phyloP scores from a whole-genome alignment of 2,329 filamentous ascomycete species.

The Colletotrichum karsti region DNA sequence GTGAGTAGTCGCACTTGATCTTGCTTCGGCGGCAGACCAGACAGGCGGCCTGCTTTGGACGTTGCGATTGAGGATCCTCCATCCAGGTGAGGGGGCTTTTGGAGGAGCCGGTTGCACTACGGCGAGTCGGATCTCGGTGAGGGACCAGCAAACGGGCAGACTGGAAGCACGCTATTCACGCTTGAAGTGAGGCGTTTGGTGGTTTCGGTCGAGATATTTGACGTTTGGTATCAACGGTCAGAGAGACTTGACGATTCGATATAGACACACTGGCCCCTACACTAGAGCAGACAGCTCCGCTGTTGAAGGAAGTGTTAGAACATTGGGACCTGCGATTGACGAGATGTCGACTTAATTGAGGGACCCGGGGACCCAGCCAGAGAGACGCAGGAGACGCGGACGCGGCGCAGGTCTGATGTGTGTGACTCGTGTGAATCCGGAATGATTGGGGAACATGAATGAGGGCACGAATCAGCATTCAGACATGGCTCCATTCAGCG shows the following conservation, averaged over 20 bases:
- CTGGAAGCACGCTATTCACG: neutral
- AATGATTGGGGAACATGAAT: conserved; percentile 21
- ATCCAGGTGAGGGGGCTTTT: conserved; percentile 29
- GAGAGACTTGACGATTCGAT: conserved; percentile 25
- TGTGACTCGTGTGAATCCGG: conserved; percentile 28
- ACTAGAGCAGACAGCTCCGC: conserved; percentile 30
- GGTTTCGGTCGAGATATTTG: conserved; percentile 10
- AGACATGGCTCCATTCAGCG: conserved; percentile 16
- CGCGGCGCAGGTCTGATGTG: neutral
- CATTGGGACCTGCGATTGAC: conserved; percentile 9
- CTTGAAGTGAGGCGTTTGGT: neutral
- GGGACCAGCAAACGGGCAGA: conserved; percentile 3
- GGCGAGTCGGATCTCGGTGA: conserved; percentile 26
- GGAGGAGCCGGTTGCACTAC: conserved; percentile 24
- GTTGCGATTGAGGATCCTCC: conserved; percentile 28
- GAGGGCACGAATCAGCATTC: conserved; percentile 29
- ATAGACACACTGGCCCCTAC: conserved; percentile 24
- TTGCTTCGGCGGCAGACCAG: conserved; percentile 73
- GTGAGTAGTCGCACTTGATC: conserved; percentile 70
- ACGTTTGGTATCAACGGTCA: neutral
- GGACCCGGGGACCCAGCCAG: neutral
- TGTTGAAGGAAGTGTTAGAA: conserved; percentile 26
- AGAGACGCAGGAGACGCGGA: neutral
- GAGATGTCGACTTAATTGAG: conserved; percentile 24
- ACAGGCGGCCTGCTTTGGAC: conserved; percentile 60